A percentile compares a stretch with the other conserved stretches of the same genome.
Evolutionary conservation across 2,329 filamentous ascomycete species (phyloP).

Genomic region (Pseudogymnoascus sp.): DNA sequence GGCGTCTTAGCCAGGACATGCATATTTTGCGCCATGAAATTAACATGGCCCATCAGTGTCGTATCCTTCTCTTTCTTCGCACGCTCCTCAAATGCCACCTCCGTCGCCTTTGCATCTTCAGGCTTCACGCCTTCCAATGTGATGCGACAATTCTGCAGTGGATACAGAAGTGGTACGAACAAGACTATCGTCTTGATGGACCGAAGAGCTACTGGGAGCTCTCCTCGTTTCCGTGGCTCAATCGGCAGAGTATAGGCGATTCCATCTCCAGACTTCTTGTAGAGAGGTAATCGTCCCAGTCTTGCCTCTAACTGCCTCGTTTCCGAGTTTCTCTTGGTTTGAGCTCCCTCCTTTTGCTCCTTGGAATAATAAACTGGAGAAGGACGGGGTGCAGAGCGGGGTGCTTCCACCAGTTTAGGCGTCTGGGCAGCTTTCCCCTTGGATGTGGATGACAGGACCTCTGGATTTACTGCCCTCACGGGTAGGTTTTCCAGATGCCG

Average conservation of each 20-base stretch:
- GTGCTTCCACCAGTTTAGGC: slow-evolving; percentile 28
- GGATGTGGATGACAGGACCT: slow-evolving; percentile 5
- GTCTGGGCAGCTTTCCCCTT: slow-evolving; percentile 28
- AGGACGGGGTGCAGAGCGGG: slow-evolving; percentile 13
- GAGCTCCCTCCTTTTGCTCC: slow-evolving; percentile 54
- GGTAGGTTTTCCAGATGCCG: slow-evolving; percentile 26
- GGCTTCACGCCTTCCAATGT: slow-evolving; percentile 56
- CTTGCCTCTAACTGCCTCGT: slow-evolving; percentile 66
- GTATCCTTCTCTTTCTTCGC: slow-evolving; percentile 46
- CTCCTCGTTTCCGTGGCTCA: slow-evolving; percentile 50
- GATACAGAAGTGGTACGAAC: slow-evolving; percentile 62
- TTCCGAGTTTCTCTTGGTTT: slow-evolving; percentile 54
- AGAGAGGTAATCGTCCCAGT: slow-evolving; percentile 58
- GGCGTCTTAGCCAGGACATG: slow-evolving; percentile 54
- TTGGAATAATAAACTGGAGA: slow-evolving; percentile 37
- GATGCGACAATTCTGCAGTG: slow-evolving; percentile 57
- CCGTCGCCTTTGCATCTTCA: slow-evolving; percentile 51
- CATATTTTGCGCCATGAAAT: slow-evolving; percentile 64
- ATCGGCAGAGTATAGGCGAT: slow-evolving; percentile 62
- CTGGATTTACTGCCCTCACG: slow-evolving; percentile 21
- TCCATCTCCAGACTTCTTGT: slow-evolving; percentile 60
- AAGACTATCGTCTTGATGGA: slow-evolving; percentile 56
- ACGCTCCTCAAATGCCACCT: slow-evolving; percentile 55
- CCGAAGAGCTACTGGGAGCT: slow-evolving; percentile 53
- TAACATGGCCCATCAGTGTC: slow-evolving; percentile 64